These are phyloP conservation scores for Ophiocordyceps camponoti-rufipedis DNA, from an alignment of 2,329 filamentous ascomycete species.

Conservation along the genomic window DNA sequence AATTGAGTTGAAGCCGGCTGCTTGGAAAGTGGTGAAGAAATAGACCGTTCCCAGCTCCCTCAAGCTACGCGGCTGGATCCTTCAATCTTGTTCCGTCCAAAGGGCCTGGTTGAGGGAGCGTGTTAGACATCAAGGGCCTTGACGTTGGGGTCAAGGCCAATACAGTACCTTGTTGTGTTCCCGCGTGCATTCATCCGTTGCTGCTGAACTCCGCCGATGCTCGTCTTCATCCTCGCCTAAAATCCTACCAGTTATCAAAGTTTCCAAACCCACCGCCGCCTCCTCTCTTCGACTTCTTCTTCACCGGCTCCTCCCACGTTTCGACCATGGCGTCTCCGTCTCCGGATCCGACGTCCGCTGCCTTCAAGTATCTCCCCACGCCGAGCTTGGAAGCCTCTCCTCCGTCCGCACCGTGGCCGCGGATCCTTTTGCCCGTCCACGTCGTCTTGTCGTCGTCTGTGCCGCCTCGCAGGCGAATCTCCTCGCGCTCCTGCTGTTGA, in stretches of 20 bases:
- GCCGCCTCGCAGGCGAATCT: conserved; percentile 45
- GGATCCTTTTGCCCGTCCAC: conserved; percentile 88
- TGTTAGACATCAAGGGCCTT: too few relatives aligned
- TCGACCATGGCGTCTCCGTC: conserved; percentile 40
- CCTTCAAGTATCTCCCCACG: conserved; percentile 72
- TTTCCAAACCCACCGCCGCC: conserved; percentile 74
- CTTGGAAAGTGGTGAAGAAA: too few relatives aligned
- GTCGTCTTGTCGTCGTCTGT: conserved; percentile 80
- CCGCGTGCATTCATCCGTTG: not conserved
- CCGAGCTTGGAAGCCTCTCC: conserved; percentile 19
- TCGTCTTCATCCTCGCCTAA: too few relatives aligned
- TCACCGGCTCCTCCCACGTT: conserved; percentile 49
- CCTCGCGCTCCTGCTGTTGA: conserved; percentile 37
- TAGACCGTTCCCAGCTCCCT: too few relatives aligned
- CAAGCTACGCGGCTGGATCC: too few relatives aligned
- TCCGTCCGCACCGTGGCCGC: conserved; percentile 41
- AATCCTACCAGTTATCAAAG: conserved; percentile 72
- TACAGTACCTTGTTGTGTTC: not conserved
- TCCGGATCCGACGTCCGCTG: conserved; percentile 18
- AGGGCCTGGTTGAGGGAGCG: too few relatives aligned
- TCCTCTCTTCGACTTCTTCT: conserved; percentile 60
- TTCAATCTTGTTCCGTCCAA: too few relatives aligned
- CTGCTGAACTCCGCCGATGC: too few relatives aligned
- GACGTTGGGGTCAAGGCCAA: too few relatives aligned
- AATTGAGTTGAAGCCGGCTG: too few relatives aligned